Evolutionary conservation across 805 yeast species (phyloP).

Genomic region (Candida tammaniensis): DNA sequence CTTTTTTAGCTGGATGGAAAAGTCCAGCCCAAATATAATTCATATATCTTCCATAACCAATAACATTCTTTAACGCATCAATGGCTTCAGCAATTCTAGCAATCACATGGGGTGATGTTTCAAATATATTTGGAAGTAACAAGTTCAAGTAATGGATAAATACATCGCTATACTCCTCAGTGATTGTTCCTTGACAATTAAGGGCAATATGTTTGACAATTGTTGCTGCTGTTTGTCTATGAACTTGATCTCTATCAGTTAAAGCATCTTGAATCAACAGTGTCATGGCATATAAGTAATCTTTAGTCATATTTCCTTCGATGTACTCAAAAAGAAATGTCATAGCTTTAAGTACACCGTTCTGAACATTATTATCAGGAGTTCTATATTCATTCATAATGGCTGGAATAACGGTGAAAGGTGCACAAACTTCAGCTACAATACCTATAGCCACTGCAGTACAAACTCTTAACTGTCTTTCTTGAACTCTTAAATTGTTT

Average conservation of each 20-base stretch:
- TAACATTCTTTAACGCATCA: slow-evolving; percentile 63
- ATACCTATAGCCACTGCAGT: slow-evolving; percentile 98
- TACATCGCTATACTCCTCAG: slow-evolving; percentile 59
- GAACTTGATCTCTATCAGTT: slow-evolving; percentile 86
- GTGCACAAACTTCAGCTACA: slow-evolving; percentile 89
- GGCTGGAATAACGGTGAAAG: slow-evolving; percentile 92
- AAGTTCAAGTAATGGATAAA: slow-evolving; percentile 81
- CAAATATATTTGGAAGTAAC: slow-evolving; percentile 84
- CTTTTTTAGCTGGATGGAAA: slow-evolving; percentile 90
- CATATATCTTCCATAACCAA: slow-evolving; percentile 75
- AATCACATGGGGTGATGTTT: slow-evolving; percentile 94
- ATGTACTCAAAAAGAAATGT: slow-evolving; percentile 91
- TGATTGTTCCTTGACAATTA: slow-evolving; percentile 70
- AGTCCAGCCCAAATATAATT: slow-evolving; percentile 84
- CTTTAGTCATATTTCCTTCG: slow-evolving; percentile 69
- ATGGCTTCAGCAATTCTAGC: slow-evolving; percentile 76
- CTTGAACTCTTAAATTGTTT: slow-evolving; percentile 86
- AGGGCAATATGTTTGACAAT: slow-evolving; percentile 80
- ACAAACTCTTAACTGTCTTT: slow-evolving; percentile 93
- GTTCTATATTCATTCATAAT: slow-evolving; percentile 92
- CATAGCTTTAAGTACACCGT: slow-evolving; percentile 89
- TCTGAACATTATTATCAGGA: slow-evolving; percentile 90
- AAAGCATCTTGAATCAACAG: slow-evolving; percentile 87
- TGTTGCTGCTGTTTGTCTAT: slow-evolving; percentile 92
- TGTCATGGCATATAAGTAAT: slow-evolving; percentile 75